Evolutionary conservation across 495 filamentous ascomycete genomes (phyloP), one percentile per base, ranked within the genome.

Genomic region (Aspergillus diversus): DNA sequence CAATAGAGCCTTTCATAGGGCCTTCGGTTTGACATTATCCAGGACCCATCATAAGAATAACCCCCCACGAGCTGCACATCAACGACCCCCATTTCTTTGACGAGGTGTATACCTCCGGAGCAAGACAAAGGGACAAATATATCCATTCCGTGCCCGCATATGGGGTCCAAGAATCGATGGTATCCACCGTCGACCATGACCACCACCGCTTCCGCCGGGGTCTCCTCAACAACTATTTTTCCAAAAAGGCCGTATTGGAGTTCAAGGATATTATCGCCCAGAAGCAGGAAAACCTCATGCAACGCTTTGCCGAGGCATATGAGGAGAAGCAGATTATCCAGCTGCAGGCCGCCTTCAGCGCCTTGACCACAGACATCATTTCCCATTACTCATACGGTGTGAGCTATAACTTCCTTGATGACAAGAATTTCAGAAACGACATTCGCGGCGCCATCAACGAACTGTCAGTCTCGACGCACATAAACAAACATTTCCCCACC

Each of bases 321-420:
- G 35, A 64, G 12, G 49, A 62, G 13, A 63, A 56, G 8, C 16
- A 60, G 4, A 63, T 69, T 7, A 62, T 81, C 5, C 63, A 74
- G 8, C 39, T 82, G 0, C 58, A 75, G 31, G 71, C 75, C 12
- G 74, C 75, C 15, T 83, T 76, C 52, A 71, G 71, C 0, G 73
- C 73, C 5, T 64, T 80, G 3, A 77, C 81, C 0, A 69, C 66
- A 4, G 75, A 83, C 61, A 73, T 82, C 8, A 80, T 84, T 50
- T 69, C 73, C 0, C 67, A 79, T 43, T 81, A 80, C 57, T 72
- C 66, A 12, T 80, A 77, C 43, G 80, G 76, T 15, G 65, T 73
- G 53, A 75, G 77, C 54, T 69, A 69, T 27, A 69, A 69, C 7
- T 73, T 69, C 21, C 68, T 80, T 1, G 71, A 72, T 0, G 50